phyloP scores from a whole-genome alignment of 805 yeast genomes.

The Kodamaea leandrae region DNA sequence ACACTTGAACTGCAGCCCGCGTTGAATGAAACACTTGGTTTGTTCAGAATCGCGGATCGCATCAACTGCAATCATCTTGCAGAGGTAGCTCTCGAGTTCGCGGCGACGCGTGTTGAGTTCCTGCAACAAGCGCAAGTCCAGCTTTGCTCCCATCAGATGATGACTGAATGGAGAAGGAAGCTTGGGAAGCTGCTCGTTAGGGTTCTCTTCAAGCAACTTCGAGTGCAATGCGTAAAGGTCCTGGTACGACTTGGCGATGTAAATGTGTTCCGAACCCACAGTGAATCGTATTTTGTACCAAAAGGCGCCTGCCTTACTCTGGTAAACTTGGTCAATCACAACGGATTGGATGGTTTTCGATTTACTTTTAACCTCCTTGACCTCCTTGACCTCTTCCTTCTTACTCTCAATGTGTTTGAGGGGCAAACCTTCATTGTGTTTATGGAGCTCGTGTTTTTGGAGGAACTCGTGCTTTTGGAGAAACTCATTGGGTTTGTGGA shows the following conservation, averaged over 20 bases:
- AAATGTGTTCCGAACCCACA: constrained; percentile 18
- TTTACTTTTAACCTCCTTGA: not conserved
- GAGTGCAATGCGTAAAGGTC: constrained; percentile 37
- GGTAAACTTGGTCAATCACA: constrained; percentile 27
- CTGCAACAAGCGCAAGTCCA: constrained; percentile 6
- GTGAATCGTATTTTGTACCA: constrained; percentile 36
- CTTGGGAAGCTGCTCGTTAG: constrained; percentile 20
- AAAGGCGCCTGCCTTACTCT: constrained; percentile 19
- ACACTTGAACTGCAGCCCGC: constrained; percentile 5
- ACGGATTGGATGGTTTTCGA: constrained; percentile 8
- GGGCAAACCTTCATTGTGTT: too few relatives aligned
- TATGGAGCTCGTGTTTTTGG: too few relatives aligned
- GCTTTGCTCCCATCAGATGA: constrained; percentile 12
- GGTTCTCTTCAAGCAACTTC: constrained; percentile 10
- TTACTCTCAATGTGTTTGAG: too few relatives aligned
- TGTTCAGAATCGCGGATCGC: not conserved
- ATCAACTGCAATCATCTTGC: not conserved
- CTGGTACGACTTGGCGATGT: constrained; percentile 32
- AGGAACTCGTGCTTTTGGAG: too few relatives aligned
- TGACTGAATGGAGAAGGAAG: constrained; percentile 30
- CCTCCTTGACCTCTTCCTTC: too few relatives aligned
- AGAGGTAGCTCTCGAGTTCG: constrained; percentile 25
- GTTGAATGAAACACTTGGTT: constrained; percentile 9
- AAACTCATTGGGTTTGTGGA: too few relatives aligned
- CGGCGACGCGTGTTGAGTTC: constrained; percentile 18